Base-by-base conservation (phyloP, 495 filamentous ascomycete species). In the Opeltia flavorubescens region DNA sequence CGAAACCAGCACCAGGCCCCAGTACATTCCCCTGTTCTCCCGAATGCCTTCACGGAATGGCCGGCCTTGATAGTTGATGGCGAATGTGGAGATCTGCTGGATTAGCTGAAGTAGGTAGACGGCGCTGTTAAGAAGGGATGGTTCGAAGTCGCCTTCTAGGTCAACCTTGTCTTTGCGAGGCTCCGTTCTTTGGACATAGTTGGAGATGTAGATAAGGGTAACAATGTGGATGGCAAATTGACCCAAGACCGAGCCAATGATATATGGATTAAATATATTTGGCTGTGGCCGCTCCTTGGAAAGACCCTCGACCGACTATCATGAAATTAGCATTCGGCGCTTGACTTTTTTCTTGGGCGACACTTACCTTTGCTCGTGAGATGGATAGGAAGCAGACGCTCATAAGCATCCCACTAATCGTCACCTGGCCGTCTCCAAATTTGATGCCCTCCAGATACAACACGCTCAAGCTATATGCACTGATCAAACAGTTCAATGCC, bases 371-470 rank as follows among this genome's bases (percentile, higher is more conserved):
- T 31, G 91, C 91, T 36, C 91, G 79, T 18, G 91, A 96, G 55
- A 99, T 89, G 23, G 86, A 94, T 58, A 99, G 68, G 72, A 96
- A 99, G 72, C 91, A 99, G 43, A 99, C 91, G 61, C 89, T 95
- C 93, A 99, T 95, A 64, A 99, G 77, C 86, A 99, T 96, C 54
- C 91, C 91, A 53, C 87, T 95, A 61, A 99, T 96, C 23, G 91
- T 99, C 36, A 95, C 89, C 62, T 99, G 91, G 26, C 89, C 89
- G 64, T 99, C 91, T 39, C 91, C 88, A 56, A 99, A 99, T 66
- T 99, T 99, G 71, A 99, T 99, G 46, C 91, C 91, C 54, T 96
- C 91, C 5, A 99, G 70, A 59, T 99, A 99, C 36, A 99, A 72
- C 29, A 99, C 91, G 63, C 82, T 89, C 55, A 96, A 63, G 67